Evolutionary conservation across 305 asterid species (phyloP), one percentile per base, ranked within the genome.

Genomic region (Rubia peregrina): DNA sequence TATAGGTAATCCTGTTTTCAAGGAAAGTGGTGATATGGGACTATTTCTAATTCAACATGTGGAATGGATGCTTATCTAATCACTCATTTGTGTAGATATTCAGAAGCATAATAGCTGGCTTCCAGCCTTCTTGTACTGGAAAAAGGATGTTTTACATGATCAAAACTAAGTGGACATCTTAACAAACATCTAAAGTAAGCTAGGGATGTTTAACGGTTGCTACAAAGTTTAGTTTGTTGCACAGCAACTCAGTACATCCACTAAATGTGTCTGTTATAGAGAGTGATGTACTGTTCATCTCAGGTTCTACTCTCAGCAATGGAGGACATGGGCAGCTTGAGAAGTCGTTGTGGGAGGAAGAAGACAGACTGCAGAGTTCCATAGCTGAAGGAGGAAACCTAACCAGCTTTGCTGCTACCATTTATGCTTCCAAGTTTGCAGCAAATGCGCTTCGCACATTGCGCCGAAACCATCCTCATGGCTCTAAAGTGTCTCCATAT

Each of bases 311-410:
- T 86, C 90, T 9, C 84, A 78, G 67, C 89, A 85, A 40, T 86
- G 92, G 92, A 82, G 80, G 82, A 80, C 87, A 70, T 88, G 92
- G 92, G 88, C 85, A 40, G 88, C 88, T n/a, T 74, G 6, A 33
- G 38, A 33, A 73, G 76, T 73, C 74, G 10, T 61, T 86, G 70
- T 63, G 17, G 65, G 86, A 83, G 65, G 90, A 85, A 67, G 92
- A 85, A 68, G 78, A 83, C 17, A 74, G 77, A 21, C 69, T 76
- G 62, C 84, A 77, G 44, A 74, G 71, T 19, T 82, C 80, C 46
- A 67, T 79, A 65, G 71, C 65, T 17, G 67, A 73, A 55, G 85
- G 75, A 67, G 83, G 76, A 11, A 68, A 63, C 30, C 36, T 36
- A 13, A 72, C 85, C 21, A 87, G 83, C 76, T 74, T 83, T 33